Base-by-base conservation (phyloP, 2,329 filamentous ascomycete genomes). In the Aspergillus ochraceoroseus region DNA sequence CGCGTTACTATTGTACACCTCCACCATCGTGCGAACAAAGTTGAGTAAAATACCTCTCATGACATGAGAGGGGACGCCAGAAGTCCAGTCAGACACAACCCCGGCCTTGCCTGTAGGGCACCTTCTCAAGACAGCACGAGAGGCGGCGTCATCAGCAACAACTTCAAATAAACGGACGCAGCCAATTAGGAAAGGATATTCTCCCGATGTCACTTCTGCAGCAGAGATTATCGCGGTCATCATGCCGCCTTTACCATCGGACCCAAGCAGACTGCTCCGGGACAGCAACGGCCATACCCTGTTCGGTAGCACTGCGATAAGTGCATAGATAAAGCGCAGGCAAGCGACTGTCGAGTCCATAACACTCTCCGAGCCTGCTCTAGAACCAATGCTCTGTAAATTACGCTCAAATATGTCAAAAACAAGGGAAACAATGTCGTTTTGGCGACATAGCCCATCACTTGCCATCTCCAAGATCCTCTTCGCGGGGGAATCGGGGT, bases 231-330 rank as follows among this genome's bases (percentile, higher is more conserved):
- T 81, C 34, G 80, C 80, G 26, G 82, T 79, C 46, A 98, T 74
- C 46, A 84, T 82, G 7, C 87, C 86, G 9, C 82, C 82, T 47
- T 82, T 82, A 7, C 85, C 82, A 51, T 87, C 82, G 4, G 81
- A 77, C 52, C 85, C 84, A 31, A 98, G 72, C 12, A 98, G 70
- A 47, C 82, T 80, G 61, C 87, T 94, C 42, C 87, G 80, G 3
- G 83, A 80, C 54, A 98, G 75, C 60, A 90, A 86, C 3, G 90
- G 88, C 89, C 92, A 96, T 4, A 95, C 81, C 44, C 89, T 76
- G 41, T 84, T 85, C 0, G 92, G 90, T 36, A 83, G 79, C n/a
- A 84, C 53, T 7, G 75, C 73, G 17, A 92, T 65, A 12, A 94
- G 69, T 2, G 83, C 79, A 51, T 84, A 77, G 25, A 94, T 70